Evolutionary conservation across 495 filamentous ascomycete species (phyloP).

Genomic region (Penicillium argentinense): DNA sequence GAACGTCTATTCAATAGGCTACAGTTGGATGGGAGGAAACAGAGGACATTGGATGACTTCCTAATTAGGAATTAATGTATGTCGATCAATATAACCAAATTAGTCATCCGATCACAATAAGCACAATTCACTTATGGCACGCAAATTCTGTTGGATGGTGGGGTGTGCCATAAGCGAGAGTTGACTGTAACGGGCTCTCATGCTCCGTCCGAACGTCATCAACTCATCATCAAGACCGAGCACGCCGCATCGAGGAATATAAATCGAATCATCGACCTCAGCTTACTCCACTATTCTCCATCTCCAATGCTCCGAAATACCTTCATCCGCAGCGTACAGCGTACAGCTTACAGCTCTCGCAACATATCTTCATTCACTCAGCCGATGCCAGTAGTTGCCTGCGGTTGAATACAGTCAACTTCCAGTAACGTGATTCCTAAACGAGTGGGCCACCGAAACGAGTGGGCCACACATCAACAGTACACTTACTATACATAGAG

Average conservation of each 20-base stretch:
- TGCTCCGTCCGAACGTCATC: neutral
- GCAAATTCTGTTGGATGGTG: neutral
- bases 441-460: too few species aligned
- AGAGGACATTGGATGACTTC: neutral
- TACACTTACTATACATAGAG: too few species aligned
- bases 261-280: neutral
- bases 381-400: slow-evolving; percentile 21
- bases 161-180: neutral
- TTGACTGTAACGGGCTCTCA: neutral
- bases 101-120: neutral
- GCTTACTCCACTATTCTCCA: neutral
- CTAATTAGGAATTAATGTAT: slow-evolving; percentile 1
- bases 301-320: neutral
- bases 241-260: neutral
- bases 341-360: slow-evolving; percentile 18
- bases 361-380: slow-evolving; percentile 21
- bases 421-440: too few species aligned
- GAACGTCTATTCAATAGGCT: too few species aligned
- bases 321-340: neutral
- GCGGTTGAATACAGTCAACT: slow-evolving; percentile 4
- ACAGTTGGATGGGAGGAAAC: too few species aligned
- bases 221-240: neutral
- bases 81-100: neutral
- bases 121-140: slow-evolving; percentile 1
- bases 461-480: too few species aligned